Evolutionary conservation across 257 asterid genomes (phyloP).

Genomic region (Jasminum sambac): DNA sequence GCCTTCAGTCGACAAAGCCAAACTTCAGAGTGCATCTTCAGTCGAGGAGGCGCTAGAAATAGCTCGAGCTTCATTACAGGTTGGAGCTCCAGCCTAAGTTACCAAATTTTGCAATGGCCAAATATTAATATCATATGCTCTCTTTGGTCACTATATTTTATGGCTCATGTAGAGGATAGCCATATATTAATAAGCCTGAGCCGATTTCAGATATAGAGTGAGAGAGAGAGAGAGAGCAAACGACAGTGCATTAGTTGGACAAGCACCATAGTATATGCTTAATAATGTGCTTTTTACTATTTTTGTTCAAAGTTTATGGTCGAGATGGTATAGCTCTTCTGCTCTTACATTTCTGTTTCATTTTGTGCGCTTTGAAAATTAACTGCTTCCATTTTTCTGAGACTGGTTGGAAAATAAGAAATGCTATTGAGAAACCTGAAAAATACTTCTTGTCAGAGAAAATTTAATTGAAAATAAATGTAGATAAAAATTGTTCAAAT

Average conservation of each 20-base stretch:
- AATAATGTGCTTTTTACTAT: background rate
- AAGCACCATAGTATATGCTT: background rate
- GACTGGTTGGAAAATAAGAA: no score
- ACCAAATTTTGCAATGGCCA: slow-evolving; percentile 6
- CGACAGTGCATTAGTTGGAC: background rate
- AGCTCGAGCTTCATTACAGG: slow-evolving; percentile 56
- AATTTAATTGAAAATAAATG: no score
- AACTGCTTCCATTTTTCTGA: no score
- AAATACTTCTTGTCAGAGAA: no score
- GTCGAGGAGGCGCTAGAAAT: slow-evolving; percentile 86
- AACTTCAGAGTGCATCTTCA: slow-evolving; percentile 78
- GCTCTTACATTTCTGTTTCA: no score
- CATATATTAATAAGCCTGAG: background rate
- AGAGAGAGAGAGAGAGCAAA: background rate
- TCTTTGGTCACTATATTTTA: background rate
- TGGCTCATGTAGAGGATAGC: background rate
- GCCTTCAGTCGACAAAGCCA: slow-evolving; percentile 61
- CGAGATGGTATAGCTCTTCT: no score
- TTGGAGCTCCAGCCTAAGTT: slow-evolving; percentile 30
- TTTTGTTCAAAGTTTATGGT: no score
- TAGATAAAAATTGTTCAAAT: no score
- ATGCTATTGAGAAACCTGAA: no score
- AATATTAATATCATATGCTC: background rate
- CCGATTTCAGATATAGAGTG: background rate
- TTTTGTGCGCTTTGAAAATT: no score